A percentile compares a stretch with the other conserved stretches of the same genome.
These are phyloP conservation scores for Malassezia caprae DNA, from an alignment of 1,284 basidiomycete genomes.

Conservation along the genomic window DNA sequence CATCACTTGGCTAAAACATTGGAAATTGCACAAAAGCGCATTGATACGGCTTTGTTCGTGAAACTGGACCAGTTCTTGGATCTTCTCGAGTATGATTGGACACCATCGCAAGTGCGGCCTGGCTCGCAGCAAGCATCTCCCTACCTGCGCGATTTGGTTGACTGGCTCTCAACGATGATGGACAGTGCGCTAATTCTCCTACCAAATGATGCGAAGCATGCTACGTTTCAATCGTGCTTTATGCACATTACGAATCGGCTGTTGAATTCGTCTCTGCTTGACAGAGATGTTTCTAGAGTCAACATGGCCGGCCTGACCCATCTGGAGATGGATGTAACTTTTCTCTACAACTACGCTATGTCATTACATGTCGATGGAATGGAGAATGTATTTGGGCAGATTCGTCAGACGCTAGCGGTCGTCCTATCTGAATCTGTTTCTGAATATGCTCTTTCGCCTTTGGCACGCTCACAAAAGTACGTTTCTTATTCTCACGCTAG, in stretches of 20 bases:
- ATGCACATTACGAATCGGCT: constrained; percentile 74
- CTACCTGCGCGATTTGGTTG: constrained; percentile 87
- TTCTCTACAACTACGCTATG: constrained; percentile 23
- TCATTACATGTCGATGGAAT: constrained; percentile 10
- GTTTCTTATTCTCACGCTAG: background rate
- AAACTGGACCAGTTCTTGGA: constrained; percentile 97
- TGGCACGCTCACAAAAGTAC: constrained; percentile 12
- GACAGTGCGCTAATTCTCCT: constrained; percentile 76
- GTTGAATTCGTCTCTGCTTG: constrained; percentile 56
- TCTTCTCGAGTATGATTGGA: constrained; percentile 88
- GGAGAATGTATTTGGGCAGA: constrained; percentile 3
- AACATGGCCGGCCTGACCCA: constrained; percentile 15
- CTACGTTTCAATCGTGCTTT: constrained; percentile 75
- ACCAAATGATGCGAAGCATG: constrained; percentile 67
- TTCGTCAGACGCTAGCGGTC: constrained; percentile 62
- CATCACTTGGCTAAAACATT: constrained; percentile 64
- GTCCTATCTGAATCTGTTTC: constrained; percentile 66
- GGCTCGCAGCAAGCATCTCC: constrained; percentile 59
- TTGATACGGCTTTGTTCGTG: constrained; percentile 70
- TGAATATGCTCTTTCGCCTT: constrained; percentile 58
- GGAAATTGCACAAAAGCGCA: constrained; percentile 63
- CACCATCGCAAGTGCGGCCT: constrained; percentile 52
- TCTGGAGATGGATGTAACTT: constrained; percentile 24
- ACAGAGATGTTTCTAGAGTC: constrained; percentile 12
- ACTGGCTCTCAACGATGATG: constrained; percentile 91